These are phyloP conservation scores for Echium plantagineum DNA, from an alignment of 257 asterid genomes.

Conservation along the genomic window DNA sequence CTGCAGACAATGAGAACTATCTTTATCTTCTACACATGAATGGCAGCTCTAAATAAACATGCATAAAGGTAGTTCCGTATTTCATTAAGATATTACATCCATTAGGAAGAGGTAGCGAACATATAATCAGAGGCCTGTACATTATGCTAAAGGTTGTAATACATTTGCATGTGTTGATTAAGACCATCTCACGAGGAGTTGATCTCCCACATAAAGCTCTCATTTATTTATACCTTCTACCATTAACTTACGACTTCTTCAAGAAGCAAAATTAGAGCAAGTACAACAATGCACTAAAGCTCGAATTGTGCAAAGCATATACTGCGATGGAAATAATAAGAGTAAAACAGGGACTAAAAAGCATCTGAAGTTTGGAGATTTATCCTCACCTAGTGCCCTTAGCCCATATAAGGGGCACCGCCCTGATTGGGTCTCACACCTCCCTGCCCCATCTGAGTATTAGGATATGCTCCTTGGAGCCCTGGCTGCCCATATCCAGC, in stretches of 20 bases:
- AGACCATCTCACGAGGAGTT: not conserved
- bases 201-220: not conserved
- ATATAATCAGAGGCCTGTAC: not conserved
- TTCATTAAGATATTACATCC: no score
- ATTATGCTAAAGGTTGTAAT: no score
- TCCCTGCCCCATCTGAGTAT: conserved; percentile 76
- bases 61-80: not conserved
- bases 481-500: conserved; percentile 31
- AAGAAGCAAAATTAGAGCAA: no score
- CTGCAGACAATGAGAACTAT: not conserved
- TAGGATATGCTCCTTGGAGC: conserved; percentile 70
- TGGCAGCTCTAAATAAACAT: not conserved
- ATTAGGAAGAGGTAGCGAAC: not conserved
- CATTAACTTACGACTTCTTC: not conserved
- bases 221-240: not conserved
- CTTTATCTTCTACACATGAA: not conserved
- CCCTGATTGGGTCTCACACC: conserved; percentile 79
- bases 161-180: no score
- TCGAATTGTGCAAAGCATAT: not conserved
- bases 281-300: not conserved
- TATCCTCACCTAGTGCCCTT: conserved; percentile 62
- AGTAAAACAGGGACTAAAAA: not conserved
- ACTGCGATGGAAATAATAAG: not conserved
- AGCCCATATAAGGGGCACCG: conserved; percentile 84
- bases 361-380: not conserved